Evolutionary conservation across 2,329 filamentous ascomycete species (phyloP), one percentile per base, ranked within the genome.

Genomic region (Fonsecaea multimorphosa): DNA sequence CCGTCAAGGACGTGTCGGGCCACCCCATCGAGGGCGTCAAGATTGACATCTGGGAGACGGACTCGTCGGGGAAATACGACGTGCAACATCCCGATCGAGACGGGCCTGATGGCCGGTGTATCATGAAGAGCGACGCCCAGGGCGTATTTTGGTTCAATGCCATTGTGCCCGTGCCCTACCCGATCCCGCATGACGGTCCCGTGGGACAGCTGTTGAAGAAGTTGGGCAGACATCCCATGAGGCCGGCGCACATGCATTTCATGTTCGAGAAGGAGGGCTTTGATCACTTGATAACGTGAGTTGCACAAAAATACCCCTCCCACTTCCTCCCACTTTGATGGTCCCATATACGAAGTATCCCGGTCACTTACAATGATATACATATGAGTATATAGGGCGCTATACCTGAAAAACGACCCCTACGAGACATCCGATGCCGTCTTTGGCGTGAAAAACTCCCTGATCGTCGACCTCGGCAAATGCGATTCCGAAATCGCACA

Each of bases 31-130:
- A 79, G 1, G 86, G 82, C 54, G 90, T 89, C 32, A 91, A 88
- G 74, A 85, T 94, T 68, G 91, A 95, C 76, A 89, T 95, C 70
- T 95, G 91, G 91, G 91, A 94, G 79, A 92, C 91, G 8, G 91
- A 94, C 75, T 88, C 85, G 65, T 86, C 86, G n/a, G 91, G 91
- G 9, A 87, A 89, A 73, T 95, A 95, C 75, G 91, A 95, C 74
- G 91, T 94, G 66, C 91, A 95, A 78, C 88, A 92, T 75, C 81
- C 85, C 0, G 85, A 86, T 49, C 82, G 88, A 2, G 77, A 83
- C 7, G 83, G 81, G 1, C 89, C 91, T 0, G 90, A 92, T 79
- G 91, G 91, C 55, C 82, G 91, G 49, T 91, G 89, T 63, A 83
- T 94, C 64, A 84, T 92, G 82, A 78, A 79, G 49, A 90, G 84